Evolutionary conservation across 352 stramenopile genomes (phyloP).

Genomic region (Globisporangium parvum): DNA sequence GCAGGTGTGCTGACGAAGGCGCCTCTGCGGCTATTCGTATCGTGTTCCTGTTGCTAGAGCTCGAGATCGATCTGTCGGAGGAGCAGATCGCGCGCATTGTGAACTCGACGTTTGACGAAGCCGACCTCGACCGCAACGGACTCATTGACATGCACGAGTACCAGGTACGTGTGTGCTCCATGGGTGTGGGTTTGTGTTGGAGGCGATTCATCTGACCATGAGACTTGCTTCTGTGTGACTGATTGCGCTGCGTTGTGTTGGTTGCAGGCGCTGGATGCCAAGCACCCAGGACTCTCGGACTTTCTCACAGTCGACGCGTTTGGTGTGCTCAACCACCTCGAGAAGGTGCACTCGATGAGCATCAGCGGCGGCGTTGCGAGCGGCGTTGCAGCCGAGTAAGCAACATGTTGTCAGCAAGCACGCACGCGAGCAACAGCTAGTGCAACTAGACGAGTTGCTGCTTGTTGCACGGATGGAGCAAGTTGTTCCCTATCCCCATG

Average conservation of each 20-base stretch:
- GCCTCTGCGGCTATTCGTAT: no score
- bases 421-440: no score
- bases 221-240: background rate
- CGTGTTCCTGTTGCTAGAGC: slow-evolving; percentile 30
- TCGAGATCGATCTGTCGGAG: slow-evolving; percentile 75
- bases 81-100: slow-evolving; percentile 74
- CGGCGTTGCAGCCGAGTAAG: slow-evolving; percentile 13
- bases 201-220: background rate
- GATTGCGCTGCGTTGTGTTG: background rate
- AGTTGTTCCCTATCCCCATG: no score
- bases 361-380: slow-evolving; percentile 13
- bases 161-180: slow-evolving; percentile 27
- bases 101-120: slow-evolving; percentile 79
- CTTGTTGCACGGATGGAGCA: no score
- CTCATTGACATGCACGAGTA: slow-evolving; percentile 81
- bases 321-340: slow-evolving; percentile 75
- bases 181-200: no score
- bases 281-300: slow-evolving; percentile 79
- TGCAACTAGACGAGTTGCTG: no score
- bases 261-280: slow-evolving; percentile 64
- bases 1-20: background rate
- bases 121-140: slow-evolving; percentile 68
- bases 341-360: slow-evolving; percentile 80
- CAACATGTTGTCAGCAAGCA: background rate
- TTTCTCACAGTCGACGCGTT: slow-evolving; percentile 85